Percentiles rank a stretch among this genome's conserved stretches.
Evolutionary conservation across 1,284 basidiomycete species (phyloP).

Genomic region (Macrocybe sp.): DNA sequence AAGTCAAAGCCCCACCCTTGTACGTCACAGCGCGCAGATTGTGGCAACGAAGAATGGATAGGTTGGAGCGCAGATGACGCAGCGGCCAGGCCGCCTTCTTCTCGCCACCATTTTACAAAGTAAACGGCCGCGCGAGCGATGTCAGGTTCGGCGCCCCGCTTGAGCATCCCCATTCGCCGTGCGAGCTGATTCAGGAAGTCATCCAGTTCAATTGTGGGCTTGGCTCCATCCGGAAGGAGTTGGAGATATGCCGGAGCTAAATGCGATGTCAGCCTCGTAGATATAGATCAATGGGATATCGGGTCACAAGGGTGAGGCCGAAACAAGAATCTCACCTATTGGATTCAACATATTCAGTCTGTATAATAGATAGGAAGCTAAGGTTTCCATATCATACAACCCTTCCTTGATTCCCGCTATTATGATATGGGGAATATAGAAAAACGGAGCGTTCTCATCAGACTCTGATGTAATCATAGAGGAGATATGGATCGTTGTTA

Average conservation of each 20-base stretch:
- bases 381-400: conserved; percentile 80
- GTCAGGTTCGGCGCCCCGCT: conserved; percentile 72
- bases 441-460: conserved; percentile 11
- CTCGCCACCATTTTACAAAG: conserved; percentile 84
- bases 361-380: conserved; percentile 88
- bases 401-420: conserved; percentile 93
- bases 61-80: conserved; percentile 34
- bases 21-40: conserved; percentile 7
- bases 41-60: conserved; percentile 13
- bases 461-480: conserved; percentile 13
- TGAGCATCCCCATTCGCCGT: conserved; percentile 72
- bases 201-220: conserved; percentile 54
- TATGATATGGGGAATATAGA: background rate
- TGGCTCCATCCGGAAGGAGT: conserved; percentile 48
- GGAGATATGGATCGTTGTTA: conserved; percentile 20
- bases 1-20: conserved; percentile 81
- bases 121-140: conserved; percentile 67
- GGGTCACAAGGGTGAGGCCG: background rate
- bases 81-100: conserved; percentile 57
- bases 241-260: conserved; percentile 67
- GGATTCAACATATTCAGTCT: conserved; percentile 78
- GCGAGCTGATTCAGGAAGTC: conserved; percentile 71
- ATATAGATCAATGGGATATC: conserved; percentile 1
- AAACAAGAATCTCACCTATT: conserved; percentile 43
- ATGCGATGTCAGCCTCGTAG: conserved; percentile 3